Evolutionary conservation across 1,139 yeast genomes (phyloP), one percentile per base, ranked within the genome.

Genomic region (Nakaseomyces sp.): DNA sequence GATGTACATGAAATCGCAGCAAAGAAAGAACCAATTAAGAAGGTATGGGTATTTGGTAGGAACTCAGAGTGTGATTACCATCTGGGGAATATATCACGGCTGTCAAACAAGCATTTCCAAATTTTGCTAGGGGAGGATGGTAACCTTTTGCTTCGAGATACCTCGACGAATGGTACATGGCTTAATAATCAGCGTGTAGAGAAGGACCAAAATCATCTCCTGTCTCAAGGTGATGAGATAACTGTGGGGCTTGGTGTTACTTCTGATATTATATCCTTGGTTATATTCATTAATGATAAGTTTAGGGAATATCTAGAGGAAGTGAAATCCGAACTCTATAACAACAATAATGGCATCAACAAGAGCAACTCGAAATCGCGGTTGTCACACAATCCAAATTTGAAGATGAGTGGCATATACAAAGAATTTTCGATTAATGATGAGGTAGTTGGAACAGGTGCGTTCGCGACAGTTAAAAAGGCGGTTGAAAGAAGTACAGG

Each of bases 401-500:
- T 13, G 22, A 55, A 56, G 33, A 63, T 58, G 26, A 48, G 55
- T 45, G 72, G 88, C 0, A 81, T 91, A 15, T 74, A 76, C 57
- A 77, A 76, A 47, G 84, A 82, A 54, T 91, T 80, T 61, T 83
- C 85, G 13, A 76, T 91, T 25, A 79, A 85, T 48, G 81, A 79
- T 58, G 95, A 84, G 55, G 79, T 85, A 5, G 82, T 91, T 2
- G 98, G 98, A 1, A 93, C 86, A 55, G 98, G 98, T 7, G 97
- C 97, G 5, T 91, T 91, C 72, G 97, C 97, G 3, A 83, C 89
- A 1, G 98, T 91, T 17, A 82, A 87, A 53, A 86, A 86, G 60
- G 96, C 94, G 2, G 78, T 89, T 0, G 93, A 88, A 55, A 72
- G 96, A 47, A 65, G 78, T 5, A 80, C 95, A 0, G 96, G 97